A percentile compares a stretch with the other conserved stretches of the same genome.
These are phyloP conservation scores for Penicillium cinerascens DNA, from an alignment of 495 filamentous ascomycete species.

Conservation along the genomic window DNA sequence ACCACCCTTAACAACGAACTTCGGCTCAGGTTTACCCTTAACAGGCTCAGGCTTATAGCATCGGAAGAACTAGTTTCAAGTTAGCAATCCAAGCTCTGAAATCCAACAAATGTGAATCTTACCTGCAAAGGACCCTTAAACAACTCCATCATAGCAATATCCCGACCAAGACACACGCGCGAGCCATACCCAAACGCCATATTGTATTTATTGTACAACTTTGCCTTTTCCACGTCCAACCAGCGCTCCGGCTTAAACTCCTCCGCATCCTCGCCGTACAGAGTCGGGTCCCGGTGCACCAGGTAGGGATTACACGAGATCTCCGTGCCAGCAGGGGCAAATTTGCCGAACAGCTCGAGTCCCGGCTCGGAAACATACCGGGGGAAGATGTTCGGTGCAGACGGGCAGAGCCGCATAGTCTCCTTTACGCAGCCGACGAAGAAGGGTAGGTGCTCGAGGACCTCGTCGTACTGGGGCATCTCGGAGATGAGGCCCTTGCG, in stretches of 20 bases:
- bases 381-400: constrained; percentile 47
- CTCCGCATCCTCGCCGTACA: constrained; percentile 51
- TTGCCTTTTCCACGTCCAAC: constrained; percentile 42
- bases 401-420: constrained; percentile 51
- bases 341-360: constrained; percentile 48
- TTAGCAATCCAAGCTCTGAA: background rate
- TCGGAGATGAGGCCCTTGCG: constrained; percentile 35
- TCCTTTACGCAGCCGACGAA: constrained; percentile 50
- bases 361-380: constrained; percentile 50
- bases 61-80: constrained; percentile 32
- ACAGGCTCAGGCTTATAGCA: constrained; percentile 31
- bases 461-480: constrained; percentile 42
- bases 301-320: constrained; percentile 54
- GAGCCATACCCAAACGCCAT: constrained; percentile 54
- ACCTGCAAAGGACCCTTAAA: constrained; percentile 52
- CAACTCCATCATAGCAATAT: constrained; percentile 56
- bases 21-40: constrained; percentile 29
- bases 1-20: constrained; percentile 46
- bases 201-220: constrained; percentile 49
- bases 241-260: constrained; percentile 35
- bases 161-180: constrained; percentile 50
- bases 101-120: constrained; percentile 8
- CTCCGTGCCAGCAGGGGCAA: constrained; percentile 55
- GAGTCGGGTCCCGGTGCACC: constrained; percentile 44
- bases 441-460: constrained; percentile 43